Evolutionary conservation across 768 basidiomycete species (phyloP).

Genomic region (Tephrocybe sp.): DNA sequence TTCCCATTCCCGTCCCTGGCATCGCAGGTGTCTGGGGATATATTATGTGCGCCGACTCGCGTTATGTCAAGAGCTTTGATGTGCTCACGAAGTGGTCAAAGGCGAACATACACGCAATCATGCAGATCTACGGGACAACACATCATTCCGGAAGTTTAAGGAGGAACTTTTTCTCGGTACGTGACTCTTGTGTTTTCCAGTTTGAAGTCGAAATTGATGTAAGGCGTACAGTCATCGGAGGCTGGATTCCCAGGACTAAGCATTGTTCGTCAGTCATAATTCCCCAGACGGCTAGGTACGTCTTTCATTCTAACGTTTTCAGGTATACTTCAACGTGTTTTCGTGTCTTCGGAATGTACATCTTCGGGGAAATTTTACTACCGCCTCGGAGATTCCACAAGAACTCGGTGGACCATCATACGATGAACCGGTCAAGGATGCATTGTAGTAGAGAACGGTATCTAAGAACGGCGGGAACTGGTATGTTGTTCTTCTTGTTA

Average conservation of each 20-base stretch:
- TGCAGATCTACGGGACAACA: slow-evolving; percentile 49
- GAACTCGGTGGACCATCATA: slow-evolving; percentile 48
- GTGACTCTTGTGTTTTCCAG: slow-evolving; percentile 8
- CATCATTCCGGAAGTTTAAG: slow-evolving; percentile 52
- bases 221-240: slow-evolving; percentile 52
- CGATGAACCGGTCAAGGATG: slow-evolving; percentile 37
- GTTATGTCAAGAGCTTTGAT: slow-evolving; percentile 61
- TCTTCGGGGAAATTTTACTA: slow-evolving; percentile 75
- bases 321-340: slow-evolving; percentile 75
- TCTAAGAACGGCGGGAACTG: slow-evolving; percentile 43
- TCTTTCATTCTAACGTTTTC: slow-evolving; percentile 5
- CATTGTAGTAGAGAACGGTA: slow-evolving; percentile 51
- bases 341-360: slow-evolving; percentile 48
- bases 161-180: slow-evolving; percentile 60
- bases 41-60: slow-evolving; percentile 71
- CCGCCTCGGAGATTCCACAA: slow-evolving; percentile 45
- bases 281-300: slow-evolving; percentile 60
- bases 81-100: slow-evolving; percentile 75
- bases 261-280: slow-evolving; percentile 71
- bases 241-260: slow-evolving; percentile 70
- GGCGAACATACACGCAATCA: slow-evolving; percentile 62
- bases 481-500: slow-evolving; percentile 64
- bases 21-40: too few relatives aligned
- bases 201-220: neutral
- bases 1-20: too few relatives aligned